Base-by-base conservation (phyloP, 441 rosid species). In the Sinapis alba region DNA sequence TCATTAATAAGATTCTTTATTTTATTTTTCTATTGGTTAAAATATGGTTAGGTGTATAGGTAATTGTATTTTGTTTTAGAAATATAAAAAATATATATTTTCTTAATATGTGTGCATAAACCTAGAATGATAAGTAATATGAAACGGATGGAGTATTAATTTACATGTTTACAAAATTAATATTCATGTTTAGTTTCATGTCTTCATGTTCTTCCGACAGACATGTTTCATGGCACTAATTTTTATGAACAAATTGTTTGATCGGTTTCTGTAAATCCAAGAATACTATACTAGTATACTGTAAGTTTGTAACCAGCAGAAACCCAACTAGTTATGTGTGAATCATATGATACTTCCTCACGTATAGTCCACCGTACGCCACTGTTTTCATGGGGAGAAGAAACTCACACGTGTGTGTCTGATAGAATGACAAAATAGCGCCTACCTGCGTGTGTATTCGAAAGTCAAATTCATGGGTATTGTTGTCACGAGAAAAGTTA, bases 381-480 rank as follows among this genome's bases (percentile, higher is more conserved):
- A 67, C 28, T 72, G 67, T 66, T 66, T 45, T 45, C 28, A 54
- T 27, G 16, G 7, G 34, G 54, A 23, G 16, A 47, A 30, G 62
- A 7, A 7, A 24, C 32, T 12, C 78, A 60, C 78, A 74, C 73
- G 69, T 36, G 68, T 16, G 41, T 1, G 18, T 9, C 6, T 2
- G 1, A 0, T 7, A 7, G 11, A 8, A 24, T 51, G 53, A 53
- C 74, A 1, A 5, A 68, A 36, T 0, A 0, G 0, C 43, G 74
- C 73, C 0, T 24, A 36, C 10, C 0, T 13, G 36, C 45, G 27
- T 50, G 45, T 12, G 23, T 75, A 32, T 51, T 0, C 62, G 1
- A 61, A 63, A 64, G 75, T 69, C 60, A 76, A 62, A 63, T 2
- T 8, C 0, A 70, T 51, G 79, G 79, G 75, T 53, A 76, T 2